phyloP scores from a whole-genome alignment of 805 yeast genomes.

The Ogataea kodamae region DNA sequence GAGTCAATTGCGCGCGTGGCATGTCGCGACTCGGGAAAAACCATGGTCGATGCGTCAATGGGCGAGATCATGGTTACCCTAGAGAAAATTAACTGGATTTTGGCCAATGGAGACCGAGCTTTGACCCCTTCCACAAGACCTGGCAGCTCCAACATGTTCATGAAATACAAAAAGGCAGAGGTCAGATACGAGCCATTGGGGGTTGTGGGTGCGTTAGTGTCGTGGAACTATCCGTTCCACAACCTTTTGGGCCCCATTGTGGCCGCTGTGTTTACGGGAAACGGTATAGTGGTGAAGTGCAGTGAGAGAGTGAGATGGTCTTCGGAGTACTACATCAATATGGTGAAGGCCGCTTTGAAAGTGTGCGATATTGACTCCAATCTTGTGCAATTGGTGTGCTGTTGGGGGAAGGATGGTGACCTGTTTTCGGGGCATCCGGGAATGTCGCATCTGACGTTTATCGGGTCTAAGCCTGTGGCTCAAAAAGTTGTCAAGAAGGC shows the following conservation, averaged over 20 bases:
- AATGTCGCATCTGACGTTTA: constrained; percentile 85
- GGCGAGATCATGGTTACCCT: constrained; percentile 95
- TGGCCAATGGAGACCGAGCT: constrained; percentile 74
- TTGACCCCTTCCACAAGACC: constrained; percentile 72
- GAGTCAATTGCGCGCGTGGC: constrained; percentile 86
- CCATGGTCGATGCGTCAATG: constrained; percentile 92
- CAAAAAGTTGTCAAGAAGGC: constrained; percentile 83
- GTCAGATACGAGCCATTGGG: constrained; percentile 92
- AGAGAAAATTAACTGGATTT: constrained; percentile 88
- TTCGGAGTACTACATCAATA: constrained; percentile 67
- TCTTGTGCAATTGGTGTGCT: constrained; percentile 81
- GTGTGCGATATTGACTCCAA: constrained; percentile 76
- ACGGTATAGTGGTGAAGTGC: constrained; percentile 87
- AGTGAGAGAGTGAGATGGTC: constrained; percentile 97
- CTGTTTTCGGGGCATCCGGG: constrained; percentile 80
- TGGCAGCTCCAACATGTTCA: constrained; percentile 80
- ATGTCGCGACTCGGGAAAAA: constrained; percentile 94
- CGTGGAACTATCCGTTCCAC: constrained; percentile 98
- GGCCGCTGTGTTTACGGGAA: constrained; percentile 87
- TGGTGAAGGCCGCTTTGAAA: constrained; percentile 68
- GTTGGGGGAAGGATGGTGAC: constrained; percentile 84
- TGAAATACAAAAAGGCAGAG: constrained; percentile 90
- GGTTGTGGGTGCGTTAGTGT: constrained; percentile 82
- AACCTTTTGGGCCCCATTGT: constrained; percentile 89
- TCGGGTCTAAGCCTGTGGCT: constrained; percentile 94